Base-by-base conservation (phyloP, 2,329 filamentous ascomycete species). In the Ampelomyces quisqualis region DNA sequence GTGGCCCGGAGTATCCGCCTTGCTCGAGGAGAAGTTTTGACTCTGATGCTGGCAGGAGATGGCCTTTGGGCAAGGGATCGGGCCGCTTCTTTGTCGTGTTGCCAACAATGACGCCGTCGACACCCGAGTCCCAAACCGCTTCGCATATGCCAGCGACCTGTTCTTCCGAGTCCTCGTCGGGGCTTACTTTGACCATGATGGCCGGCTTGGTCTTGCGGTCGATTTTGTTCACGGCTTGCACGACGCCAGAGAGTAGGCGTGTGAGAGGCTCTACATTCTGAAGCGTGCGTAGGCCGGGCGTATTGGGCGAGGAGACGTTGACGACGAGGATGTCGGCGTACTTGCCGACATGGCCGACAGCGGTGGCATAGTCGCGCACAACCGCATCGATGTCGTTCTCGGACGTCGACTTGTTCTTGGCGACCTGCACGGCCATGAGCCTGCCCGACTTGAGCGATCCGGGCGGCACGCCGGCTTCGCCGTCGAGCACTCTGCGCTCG, bases 131-230 rank as follows among this genome's bases (percentile, higher is more conserved):
- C 64, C 64, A 67, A 9, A 67, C 57, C 2, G 65, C 53, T 55
- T 90, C 81, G 46, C 89, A 91, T 40, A 98, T 95, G 7, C 90
- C 93, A 28, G 84, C 79, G 47, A 98, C 81, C 65, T 98, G 90
- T 40, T 82, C 75, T 37, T 90, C 83, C 14, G 85, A 82, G 65
- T 96, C 89, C 71, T 97, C 93, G 57, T 98, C 93, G 0, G 93
- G 93, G 44, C 88, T 95, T 14, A 98, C 91, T 74, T 98, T 98
- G 59, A 98, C 93, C 88, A 98, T 95, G 43, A 98, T 88, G 42
- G 77, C 82, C 0, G 88, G 88, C 60, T 85, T 87, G 1, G 77
- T 80, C 64, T 81, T 85, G 53, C 90, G 78, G 19, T 86, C 76
- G 9, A 85, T 78, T 48, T 75, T 74, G 53, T 79, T 74, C 1